A percentile compares a stretch with the other conserved stretches of the same genome.
Evolutionary conservation across 768 basidiomycete species (phyloP).

Genomic region (Psilocybe cubensis): DNA sequence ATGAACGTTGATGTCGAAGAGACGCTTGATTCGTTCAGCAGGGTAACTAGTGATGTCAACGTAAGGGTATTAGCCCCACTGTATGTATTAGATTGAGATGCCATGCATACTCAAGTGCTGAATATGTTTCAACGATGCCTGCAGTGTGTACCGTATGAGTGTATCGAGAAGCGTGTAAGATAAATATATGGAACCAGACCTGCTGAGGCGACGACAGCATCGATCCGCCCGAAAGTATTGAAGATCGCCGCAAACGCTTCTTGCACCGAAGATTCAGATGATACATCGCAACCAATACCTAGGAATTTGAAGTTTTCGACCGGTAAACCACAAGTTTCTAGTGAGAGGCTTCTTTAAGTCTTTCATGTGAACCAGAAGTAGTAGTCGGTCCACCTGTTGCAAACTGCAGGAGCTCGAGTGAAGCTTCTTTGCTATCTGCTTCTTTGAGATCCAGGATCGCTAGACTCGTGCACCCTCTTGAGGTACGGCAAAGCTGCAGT

Average conservation of each 20-base stretch:
- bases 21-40: conserved; percentile 76
- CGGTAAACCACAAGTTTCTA: conserved; percentile 59
- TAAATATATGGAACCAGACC: conserved; percentile 55
- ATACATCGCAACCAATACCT: conserved; percentile 87
- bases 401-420: conserved; percentile 58
- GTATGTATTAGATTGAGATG: background rate
- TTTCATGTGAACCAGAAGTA: background rate
- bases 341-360: conserved; percentile 1
- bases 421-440: conserved; percentile 67
- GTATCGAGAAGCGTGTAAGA: background rate
- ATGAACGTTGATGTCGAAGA: conserved; percentile 94
- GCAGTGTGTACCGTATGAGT: conserved; percentile 6
- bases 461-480: conserved; percentile 78
- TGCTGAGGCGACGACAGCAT: conserved; percentile 87
- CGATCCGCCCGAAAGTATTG: conserved; percentile 69
- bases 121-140: conserved; percentile 89
- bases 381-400: conserved; percentile 22
- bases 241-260: conserved; percentile 69
- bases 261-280: conserved; percentile 79
- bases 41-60: conserved; percentile 65
- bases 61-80: too few relatives aligned
- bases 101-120: conserved; percentile 74
- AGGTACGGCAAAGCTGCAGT: conserved; percentile 1
- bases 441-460: conserved; percentile 84
- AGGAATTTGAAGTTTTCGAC: conserved; percentile 65